Evolutionary conservation across 2,329 filamentous ascomycete genomes (phyloP), one percentile per base, ranked within the genome.

Genomic region (Cordyceps tenuipes): DNA sequence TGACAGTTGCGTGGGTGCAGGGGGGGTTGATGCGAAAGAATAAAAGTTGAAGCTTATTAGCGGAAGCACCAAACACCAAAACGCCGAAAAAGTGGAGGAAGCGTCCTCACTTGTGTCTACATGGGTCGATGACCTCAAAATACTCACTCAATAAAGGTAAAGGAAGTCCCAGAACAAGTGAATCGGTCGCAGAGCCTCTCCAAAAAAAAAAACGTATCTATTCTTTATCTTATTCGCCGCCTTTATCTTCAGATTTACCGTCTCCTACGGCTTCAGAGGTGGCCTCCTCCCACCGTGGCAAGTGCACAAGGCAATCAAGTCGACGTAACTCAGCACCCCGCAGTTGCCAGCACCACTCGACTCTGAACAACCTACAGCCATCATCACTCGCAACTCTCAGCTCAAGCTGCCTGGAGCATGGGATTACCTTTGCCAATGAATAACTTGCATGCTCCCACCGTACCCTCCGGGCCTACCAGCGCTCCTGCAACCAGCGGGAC

Each of bases 391-490:
- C 13, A 4, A 23, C 36, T 50, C 1, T 23, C 47, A 52, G 36
- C 39, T 46, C 39, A n/a, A 52, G 8, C 41, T 51, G 7, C 47
- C 26, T 39, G 17, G 51, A 49, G 56, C 26, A 44, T 44, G 17
- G n/a, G 26, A 10, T 34, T 58, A 2, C n/a, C 47, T 46, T 52
- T 46, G 46, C 39, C 39, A 34, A 84, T 84, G 82, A 74, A 78
- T 64, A 83, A 78, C 66, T 68, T 85, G 57, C 81, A 84, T 68
- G 81, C 82, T 63, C 82, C 82, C 2, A 84, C 82, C 10, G 76
- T 85, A 65, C 74, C 87, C 61, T 92, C 91, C 47, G 92, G 91
- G 62, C 89, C 90, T 39, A 87, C 86, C 10, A 87, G 86, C 60
- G 80, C 79, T 31, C 77, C 80, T 47, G 65, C 74, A 44, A 75